Evolutionary conservation across 176 grass and related monocot genomes (phyloP).

Genomic region (Phoenix dactylifera): DNA sequence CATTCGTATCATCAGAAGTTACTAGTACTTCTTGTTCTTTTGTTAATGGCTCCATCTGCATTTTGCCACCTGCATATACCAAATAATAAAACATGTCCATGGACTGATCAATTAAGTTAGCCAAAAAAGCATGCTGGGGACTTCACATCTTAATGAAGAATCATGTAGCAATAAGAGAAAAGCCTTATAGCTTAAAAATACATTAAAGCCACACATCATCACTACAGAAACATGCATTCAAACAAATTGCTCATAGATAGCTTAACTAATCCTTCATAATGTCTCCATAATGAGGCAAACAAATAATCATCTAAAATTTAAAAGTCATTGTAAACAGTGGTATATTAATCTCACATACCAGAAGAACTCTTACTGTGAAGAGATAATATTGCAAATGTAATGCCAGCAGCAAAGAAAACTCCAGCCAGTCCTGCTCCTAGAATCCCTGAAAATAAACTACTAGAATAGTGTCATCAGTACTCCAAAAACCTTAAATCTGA

Average conservation of each 20-base stretch:
- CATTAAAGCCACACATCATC: too few relatives aligned
- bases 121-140: not conserved
- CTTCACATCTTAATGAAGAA: too few relatives aligned
- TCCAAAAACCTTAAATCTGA: conserved; percentile 5
- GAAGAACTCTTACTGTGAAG: conserved; percentile 22
- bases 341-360: conserved; percentile 17
- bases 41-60: conserved; percentile 31
- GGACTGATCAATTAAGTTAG: not conserved
- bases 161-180: not conserved
- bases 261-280: too few relatives aligned
- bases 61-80: conserved; percentile 31
- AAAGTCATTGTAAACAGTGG: too few relatives aligned
- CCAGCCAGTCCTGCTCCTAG: conserved; percentile 66
- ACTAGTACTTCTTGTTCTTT: conserved; percentile 10
- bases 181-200: not conserved
- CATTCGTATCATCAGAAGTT: conserved; percentile 14
- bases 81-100: conserved; percentile 9
- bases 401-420: conserved; percentile 49
- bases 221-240: too few relatives aligned
- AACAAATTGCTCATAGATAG: too few relatives aligned
- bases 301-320: too few relatives aligned
- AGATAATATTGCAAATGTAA: conserved; percentile 56
- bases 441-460: conserved; percentile 68
- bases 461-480: conserved; percentile 36
- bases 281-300: too few relatives aligned